phyloP scores from a whole-genome alignment of 2,329 filamentous ascomycete species.

The Exophiala sp. region DNA sequence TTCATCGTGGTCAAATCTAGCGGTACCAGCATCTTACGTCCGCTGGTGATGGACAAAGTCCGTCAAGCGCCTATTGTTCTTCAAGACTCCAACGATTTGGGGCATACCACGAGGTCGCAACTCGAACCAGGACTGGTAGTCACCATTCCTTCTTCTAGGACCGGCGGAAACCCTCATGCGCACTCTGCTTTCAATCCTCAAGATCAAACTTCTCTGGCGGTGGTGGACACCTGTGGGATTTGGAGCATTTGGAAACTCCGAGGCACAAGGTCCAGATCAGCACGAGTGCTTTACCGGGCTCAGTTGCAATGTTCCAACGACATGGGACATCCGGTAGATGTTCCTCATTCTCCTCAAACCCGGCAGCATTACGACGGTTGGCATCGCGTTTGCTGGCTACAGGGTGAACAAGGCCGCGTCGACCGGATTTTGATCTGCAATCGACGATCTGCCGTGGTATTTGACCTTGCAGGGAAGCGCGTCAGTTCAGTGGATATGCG shows the following conservation, averaged over 20 bases:
- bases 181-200: constrained; percentile 57
- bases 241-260: constrained; percentile 50
- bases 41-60: constrained; percentile 25
- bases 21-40: constrained; percentile 17
- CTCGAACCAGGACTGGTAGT: constrained; percentile 46
- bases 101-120: constrained; percentile 6
- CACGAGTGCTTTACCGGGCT: constrained; percentile 32
- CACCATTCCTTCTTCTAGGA: constrained; percentile 39
- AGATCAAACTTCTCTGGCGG: constrained; percentile 51
- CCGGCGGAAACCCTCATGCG: constrained; percentile 45
- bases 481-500: constrained; percentile 33
- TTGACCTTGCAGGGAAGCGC: constrained; percentile 30
- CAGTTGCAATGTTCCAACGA: constrained; percentile 15
- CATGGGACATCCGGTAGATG: constrained; percentile 19
- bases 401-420: constrained; percentile 27
- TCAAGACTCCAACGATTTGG: background rate
- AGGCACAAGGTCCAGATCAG: constrained; percentile 31
- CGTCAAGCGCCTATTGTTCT: constrained; percentile 15
- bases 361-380: constrained; percentile 39
- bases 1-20: constrained; percentile 18
- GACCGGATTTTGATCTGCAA: constrained; percentile 48
- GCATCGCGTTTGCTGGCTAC: constrained; percentile 40
- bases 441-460: constrained; percentile 40
- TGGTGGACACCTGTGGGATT: constrained; percentile 49
- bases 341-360: constrained; percentile 16